A percentile compares a stretch with the other conserved stretches of the same genome.
These are phyloP conservation scores for Endogone sp. DNA, from an alignment of 192 early-diverging fungal species.

Conservation along the genomic window DNA sequence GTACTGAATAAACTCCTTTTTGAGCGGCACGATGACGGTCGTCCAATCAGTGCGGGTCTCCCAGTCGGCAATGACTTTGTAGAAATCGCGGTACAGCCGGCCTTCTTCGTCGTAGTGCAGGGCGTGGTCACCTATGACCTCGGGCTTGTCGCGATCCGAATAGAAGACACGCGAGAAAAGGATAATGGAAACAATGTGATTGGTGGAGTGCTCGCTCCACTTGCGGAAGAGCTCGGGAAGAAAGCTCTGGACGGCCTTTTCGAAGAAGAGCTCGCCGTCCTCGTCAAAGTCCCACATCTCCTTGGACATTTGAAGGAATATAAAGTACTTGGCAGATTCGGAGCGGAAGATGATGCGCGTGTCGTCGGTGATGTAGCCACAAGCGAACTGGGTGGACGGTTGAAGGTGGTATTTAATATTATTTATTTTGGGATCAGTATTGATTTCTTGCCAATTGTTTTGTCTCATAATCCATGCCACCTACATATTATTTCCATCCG, in stretches of 20 bases:
- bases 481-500: not conserved
- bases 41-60: slow-evolving; percentile 78
- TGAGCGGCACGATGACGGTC: slow-evolving; percentile 57
- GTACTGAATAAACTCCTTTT: slow-evolving; percentile 73
- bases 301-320: slow-evolving; percentile 94
- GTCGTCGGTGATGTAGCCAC: slow-evolving; percentile 73
- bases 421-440: not conserved
- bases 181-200: slow-evolving; percentile 95
- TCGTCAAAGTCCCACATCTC: slow-evolving; percentile 99
- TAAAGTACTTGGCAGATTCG: slow-evolving; percentile 89
- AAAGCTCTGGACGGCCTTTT: slow-evolving; percentile 87
- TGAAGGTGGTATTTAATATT: too few relatives aligned
- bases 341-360: slow-evolving; percentile 91
- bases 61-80: slow-evolving; percentile 93
- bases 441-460: not conserved
- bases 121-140: slow-evolving; percentile 18
- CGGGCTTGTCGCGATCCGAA: slow-evolving; percentile 37
- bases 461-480: not conserved
- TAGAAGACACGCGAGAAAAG: slow-evolving; percentile 91
- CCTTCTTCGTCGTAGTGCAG: slow-evolving; percentile 48
- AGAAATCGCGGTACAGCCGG: slow-evolving; percentile 85
- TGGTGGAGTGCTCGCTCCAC: slow-evolving; percentile 79
- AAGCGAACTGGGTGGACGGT: slow-evolving; percentile 49
- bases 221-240: slow-evolving; percentile 82
- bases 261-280: slow-evolving; percentile 93